phyloP scores from a whole-genome alignment of 495 filamentous ascomycete species.

The Xylaria telfairii region DNA sequence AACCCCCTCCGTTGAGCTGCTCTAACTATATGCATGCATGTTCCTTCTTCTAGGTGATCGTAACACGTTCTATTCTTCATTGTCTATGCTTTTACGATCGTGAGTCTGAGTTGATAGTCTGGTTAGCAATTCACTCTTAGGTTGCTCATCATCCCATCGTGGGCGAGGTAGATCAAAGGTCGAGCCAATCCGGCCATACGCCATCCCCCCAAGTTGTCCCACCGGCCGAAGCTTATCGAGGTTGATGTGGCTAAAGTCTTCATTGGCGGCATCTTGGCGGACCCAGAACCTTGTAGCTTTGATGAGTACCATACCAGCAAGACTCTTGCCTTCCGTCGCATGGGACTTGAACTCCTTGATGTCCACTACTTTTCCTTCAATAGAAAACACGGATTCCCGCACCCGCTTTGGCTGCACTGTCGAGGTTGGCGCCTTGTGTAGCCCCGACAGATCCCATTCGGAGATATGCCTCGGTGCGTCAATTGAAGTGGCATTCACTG shows the following conservation, averaged over 20 bases:
- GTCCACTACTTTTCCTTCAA: constrained; percentile 71
- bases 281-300: constrained; percentile 80
- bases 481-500: constrained; percentile 65
- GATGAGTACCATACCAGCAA: constrained; percentile 69
- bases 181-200: constrained; percentile 67
- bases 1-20: too few species aligned
- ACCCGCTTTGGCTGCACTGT: constrained; percentile 69
- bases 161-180: constrained; percentile 54
- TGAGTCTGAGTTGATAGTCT: background rate
- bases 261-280: constrained; percentile 75
- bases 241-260: constrained; percentile 69
- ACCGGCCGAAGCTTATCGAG: constrained; percentile 68
- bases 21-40: too few species aligned
- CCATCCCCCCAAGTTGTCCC: constrained; percentile 73
- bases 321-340: constrained; percentile 67
- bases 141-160: background rate
- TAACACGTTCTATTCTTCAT: background rate
- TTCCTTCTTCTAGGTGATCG: too few species aligned
- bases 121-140: background rate
- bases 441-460: constrained; percentile 73
- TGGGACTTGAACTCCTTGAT: constrained; percentile 70
- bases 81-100: background rate
- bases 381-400: constrained; percentile 70
- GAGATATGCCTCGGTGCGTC: constrained; percentile 43
- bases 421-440: constrained; percentile 65